Percentiles rank a stretch among this genome's conserved stretches.
These are phyloP conservation scores for Drechslerella stenobrocha DNA, from an alignment of 2,329 filamentous ascomycete species.

Conservation along the genomic window DNA sequence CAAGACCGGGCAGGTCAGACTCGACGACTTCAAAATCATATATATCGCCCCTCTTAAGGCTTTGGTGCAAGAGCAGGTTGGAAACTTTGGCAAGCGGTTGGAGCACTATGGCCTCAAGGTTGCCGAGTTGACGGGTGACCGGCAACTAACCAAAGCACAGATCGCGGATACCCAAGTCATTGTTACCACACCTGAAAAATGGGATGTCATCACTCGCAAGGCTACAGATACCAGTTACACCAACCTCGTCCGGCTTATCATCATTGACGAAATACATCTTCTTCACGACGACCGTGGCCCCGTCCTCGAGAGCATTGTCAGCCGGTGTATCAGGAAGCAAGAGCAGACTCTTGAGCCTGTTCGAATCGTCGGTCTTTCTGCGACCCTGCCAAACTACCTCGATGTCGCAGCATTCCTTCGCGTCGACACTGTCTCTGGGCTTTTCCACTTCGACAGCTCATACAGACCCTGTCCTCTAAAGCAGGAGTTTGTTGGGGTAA, in stretches of 20 bases:
- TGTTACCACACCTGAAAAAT: constrained; percentile 97
- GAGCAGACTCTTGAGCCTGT: constrained; percentile 95
- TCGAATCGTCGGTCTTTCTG: constrained; percentile 86
- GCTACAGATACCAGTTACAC: constrained; percentile 96
- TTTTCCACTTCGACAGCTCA: constrained; percentile 95
- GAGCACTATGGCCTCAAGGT: constrained; percentile 90
- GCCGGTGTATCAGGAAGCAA: constrained; percentile 85
- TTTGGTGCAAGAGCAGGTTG: constrained; percentile 94
- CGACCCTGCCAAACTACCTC: constrained; percentile 92
- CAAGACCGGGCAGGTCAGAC: constrained; percentile 85
- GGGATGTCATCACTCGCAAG: constrained; percentile 98
- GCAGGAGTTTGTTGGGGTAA: constrained; percentile 96
- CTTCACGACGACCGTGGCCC: constrained; percentile 96
- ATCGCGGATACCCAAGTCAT: constrained; percentile 98
- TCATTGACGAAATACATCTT: constrained; percentile 97
- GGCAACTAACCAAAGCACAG: constrained; percentile 97
- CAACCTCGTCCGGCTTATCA: constrained; percentile 90
- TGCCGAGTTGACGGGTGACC: constrained; percentile 93
- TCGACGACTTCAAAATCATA: constrained; percentile 97
- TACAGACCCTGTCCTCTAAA: constrained; percentile 91
- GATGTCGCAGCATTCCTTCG: constrained; percentile 95
- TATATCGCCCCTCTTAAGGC: constrained; percentile 97
- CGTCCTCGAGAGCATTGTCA: constrained; percentile 94
- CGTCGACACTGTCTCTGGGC: constrained; percentile 78
- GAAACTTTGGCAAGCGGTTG: constrained; percentile 90